phyloP scores from a whole-genome alignment of 2,329 filamentous ascomycete species.

The Fusarium avenaceum region DNA sequence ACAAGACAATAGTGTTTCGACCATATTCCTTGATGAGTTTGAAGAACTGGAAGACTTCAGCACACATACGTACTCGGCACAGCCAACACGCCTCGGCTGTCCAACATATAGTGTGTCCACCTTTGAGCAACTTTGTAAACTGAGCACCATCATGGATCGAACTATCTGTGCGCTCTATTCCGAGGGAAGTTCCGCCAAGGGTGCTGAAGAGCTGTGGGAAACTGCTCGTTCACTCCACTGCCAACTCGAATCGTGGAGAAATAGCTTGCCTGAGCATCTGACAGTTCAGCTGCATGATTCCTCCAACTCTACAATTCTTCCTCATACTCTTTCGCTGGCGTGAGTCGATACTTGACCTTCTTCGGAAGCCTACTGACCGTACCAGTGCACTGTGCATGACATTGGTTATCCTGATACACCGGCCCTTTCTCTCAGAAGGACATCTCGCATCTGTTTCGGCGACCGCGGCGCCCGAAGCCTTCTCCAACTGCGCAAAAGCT shows the following conservation, averaged over 20 bases:
- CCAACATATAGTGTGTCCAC: constrained; percentile 59
- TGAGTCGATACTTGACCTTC: constrained; percentile 12
- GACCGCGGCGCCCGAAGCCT: constrained; percentile 57
- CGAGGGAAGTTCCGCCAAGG: constrained; percentile 52
- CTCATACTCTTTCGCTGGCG: constrained; percentile 10
- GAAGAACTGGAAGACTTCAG: constrained; percentile 65
- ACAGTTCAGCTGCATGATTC: background rate
- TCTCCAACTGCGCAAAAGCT: constrained; percentile 59
- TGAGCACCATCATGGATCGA: constrained; percentile 62
- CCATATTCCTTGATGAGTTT: constrained; percentile 61
- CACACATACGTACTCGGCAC: constrained; percentile 56
- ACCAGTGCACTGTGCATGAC: constrained; percentile 60
- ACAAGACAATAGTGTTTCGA: constrained; percentile 59
- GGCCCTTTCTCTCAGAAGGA: constrained; percentile 64
- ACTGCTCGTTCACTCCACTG: constrained; percentile 53
- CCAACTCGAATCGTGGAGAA: constrained; percentile 58
- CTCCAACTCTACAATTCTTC: constrained; percentile 47
- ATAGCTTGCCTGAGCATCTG: constrained; percentile 57
- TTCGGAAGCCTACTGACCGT: rapidly evolving
- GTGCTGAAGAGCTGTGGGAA: constrained; percentile 48
- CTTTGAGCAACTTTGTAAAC: constrained; percentile 56
- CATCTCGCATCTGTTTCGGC: constrained; percentile 58
- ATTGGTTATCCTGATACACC: constrained; percentile 64
- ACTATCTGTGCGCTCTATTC: constrained; percentile 60
- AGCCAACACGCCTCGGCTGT: constrained; percentile 49